Percentiles rank a stretch among this genome's conserved stretches.
Conservation (phyloP, 1,284 basidiomycete genomes). For the Cystobasidium sp. region DNA sequence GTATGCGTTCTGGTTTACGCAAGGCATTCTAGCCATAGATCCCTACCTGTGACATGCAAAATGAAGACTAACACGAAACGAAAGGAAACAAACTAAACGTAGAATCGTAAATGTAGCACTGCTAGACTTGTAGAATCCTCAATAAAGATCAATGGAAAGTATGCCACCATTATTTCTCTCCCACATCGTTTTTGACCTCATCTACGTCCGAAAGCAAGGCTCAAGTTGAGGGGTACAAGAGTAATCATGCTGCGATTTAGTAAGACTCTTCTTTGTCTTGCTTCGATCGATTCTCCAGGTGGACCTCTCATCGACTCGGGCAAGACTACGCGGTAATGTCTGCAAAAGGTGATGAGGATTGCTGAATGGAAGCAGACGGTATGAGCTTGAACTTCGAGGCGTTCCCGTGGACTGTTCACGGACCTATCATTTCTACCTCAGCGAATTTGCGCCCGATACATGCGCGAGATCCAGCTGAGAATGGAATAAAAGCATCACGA, state of each 20-base stretch:
- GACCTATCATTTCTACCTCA: constrained; percentile 31
- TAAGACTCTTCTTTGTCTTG: constrained; percentile 2
- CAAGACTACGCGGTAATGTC: constrained; percentile 15
- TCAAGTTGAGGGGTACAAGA: constrained; percentile 20
- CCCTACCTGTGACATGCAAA: constrained; percentile 3
- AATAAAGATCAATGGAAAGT: neutral
- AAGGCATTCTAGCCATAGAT: constrained; percentile 37
- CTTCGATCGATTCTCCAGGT: constrained; percentile 4
- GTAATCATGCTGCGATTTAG: constrained; percentile 14
- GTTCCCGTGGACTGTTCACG: neutral
- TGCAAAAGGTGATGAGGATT: constrained; percentile 24
- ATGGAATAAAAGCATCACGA: constrained; percentile 62
- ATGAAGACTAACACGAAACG: neutral
- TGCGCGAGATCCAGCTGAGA: constrained; percentile 62
- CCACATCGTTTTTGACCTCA: neutral
- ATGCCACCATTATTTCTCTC: too few relatives aligned
- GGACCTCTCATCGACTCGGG: neutral
- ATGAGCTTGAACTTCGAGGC: neutral
- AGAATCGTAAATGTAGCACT: too few relatives aligned
- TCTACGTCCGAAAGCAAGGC: constrained; percentile 19
- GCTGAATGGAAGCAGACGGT: neutral
- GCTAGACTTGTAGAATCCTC: neutral
- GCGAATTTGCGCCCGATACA: constrained; percentile 64
- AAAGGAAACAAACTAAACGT: neutral
- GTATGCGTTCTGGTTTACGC: constrained; percentile 32